Conservation (phyloP, 2,329 filamentous ascomycete genomes). For the Fonsecaea nubica region DNA sequence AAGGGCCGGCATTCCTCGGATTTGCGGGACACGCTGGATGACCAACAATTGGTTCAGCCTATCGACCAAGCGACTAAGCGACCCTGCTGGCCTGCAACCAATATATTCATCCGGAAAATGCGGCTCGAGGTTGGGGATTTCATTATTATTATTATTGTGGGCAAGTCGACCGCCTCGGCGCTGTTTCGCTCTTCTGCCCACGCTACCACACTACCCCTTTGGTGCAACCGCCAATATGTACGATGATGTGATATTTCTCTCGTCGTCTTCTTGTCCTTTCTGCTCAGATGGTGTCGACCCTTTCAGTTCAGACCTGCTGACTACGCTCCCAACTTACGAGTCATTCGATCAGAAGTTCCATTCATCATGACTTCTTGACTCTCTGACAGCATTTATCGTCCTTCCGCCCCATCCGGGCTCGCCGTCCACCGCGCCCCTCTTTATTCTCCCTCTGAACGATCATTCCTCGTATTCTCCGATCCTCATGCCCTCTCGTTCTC, state of each 20-base stretch:
- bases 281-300: slow-evolving; percentile 4
- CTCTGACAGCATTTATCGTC: neutral
- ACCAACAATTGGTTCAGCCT: neutral
- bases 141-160: too few relatives aligned
- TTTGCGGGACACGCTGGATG: slow-evolving; percentile 7
- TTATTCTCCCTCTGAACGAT: neutral
- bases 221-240: neutral
- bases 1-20: neutral
- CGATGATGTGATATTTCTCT: slow-evolving; percentile 5
- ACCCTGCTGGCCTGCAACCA: neutral
- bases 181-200: neutral
- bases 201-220: neutral
- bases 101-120: slow-evolving; percentile 5
- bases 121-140: slow-evolving; percentile 1
- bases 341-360: slow-evolving; percentile 1
- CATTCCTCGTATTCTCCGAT: neutral
- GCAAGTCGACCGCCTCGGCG: neutral
- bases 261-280: neutral
- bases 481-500: neutral
- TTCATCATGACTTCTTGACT: neutral
- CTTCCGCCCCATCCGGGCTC: slow-evolving; percentile 1
- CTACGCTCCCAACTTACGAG: neutral
- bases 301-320: neutral
- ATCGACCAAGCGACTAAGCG: neutral
- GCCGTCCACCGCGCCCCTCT: neutral